Evolutionary conservation across 2,329 filamentous ascomycete genomes (phyloP), one percentile per base, ranked within the genome.

Genomic region (Xylariaceae sp.): DNA sequence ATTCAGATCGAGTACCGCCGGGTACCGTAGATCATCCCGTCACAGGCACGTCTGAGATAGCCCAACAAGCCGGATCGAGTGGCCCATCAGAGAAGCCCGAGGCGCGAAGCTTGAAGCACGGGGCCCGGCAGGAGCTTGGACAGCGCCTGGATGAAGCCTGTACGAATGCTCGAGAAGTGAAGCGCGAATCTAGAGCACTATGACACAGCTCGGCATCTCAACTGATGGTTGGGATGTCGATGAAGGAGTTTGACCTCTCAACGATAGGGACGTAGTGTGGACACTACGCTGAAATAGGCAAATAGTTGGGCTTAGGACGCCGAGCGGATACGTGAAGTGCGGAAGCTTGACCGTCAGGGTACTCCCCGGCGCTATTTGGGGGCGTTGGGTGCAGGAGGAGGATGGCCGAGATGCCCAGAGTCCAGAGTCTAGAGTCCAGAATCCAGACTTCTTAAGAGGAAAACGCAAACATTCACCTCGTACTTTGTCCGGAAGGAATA

Each of bases 191-290:
- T 58, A 62, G 55, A 57, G 60, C 58, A 62, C 60, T 50, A 62
- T 59, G 62, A 62, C 54, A 60, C 57, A 60, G 58, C 50, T 48
- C 51, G n/a, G 57, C 55, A 58, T 47, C 55, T 55, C 51, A 51
- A 57, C 50, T 57, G 62, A 57, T 4, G 54, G 44, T 52, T 53
- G 23, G 30, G 53, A 35, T 13, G 42, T 13, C 42, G 42, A 45
- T 45, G 42, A 45, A 10, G 37, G 11, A 42, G 37, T 42, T 30
- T 30, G 37, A 13, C 9, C 37, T 42, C 37, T 9, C 37, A 42
- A 9, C 37, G 11, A 42, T 13, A 42, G 37, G 37, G 8, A 42
- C 37, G 37, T 42, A 42, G 37, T 42, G 37, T 42, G 37, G 8
- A 13, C 37, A 42, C 37, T 42, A 39, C 50, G 17, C 50, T 47